A percentile compares a stretch with the other conserved stretches of the same genome.
phyloP scores from a whole-genome alignment of 495 filamentous ascomycete genomes.

The Lophiostoma macrostomum region DNA sequence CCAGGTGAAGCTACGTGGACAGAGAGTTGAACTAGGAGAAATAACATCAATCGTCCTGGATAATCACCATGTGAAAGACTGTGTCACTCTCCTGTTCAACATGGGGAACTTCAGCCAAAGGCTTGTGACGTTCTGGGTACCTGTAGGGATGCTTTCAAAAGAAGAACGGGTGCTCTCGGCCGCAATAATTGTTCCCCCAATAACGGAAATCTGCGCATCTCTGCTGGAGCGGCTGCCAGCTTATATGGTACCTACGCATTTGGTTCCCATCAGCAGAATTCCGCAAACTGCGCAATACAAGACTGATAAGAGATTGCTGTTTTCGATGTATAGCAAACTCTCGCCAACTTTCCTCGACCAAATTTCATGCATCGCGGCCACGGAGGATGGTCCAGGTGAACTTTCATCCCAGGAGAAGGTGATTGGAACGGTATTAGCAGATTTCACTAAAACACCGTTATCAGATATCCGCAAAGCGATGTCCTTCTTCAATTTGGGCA shows the following conservation, averaged over 20 bases:
- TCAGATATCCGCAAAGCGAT: conserved; percentile 47
- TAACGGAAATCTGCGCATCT: conserved; percentile 15
- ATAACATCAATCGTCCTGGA: conserved; percentile 59
- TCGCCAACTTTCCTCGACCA: conserved; percentile 31
- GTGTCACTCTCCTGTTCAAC: conserved; percentile 51
- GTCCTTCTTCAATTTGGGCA: conserved; percentile 62
- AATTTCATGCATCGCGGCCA: conserved; percentile 29
- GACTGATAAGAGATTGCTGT: conserved; percentile 52
- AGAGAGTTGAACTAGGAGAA: conserved; percentile 75
- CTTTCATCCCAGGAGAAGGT: conserved; percentile 43
- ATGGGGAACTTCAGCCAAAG: conserved; percentile 38
- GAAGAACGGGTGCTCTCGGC: neutral
- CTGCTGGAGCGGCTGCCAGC: conserved; percentile 50
- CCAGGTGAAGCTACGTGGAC: conserved; percentile 79
- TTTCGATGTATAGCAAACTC: conserved; percentile 33
- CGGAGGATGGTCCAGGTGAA: conserved; percentile 30
- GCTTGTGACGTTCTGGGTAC: conserved; percentile 60
- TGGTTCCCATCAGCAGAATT: conserved; percentile 63
- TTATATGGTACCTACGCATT: conserved; percentile 67
- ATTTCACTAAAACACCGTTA: conserved; percentile 48
- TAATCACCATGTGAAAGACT: conserved; percentile 47
- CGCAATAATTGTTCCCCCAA: neutral
- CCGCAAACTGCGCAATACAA: conserved; percentile 65
- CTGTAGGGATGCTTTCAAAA: conserved; percentile 24
- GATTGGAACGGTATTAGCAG: conserved; percentile 51